Evolutionary conservation across 192 early-diverging fungal species (phyloP).

Genomic region (Podila epigama): DNA sequence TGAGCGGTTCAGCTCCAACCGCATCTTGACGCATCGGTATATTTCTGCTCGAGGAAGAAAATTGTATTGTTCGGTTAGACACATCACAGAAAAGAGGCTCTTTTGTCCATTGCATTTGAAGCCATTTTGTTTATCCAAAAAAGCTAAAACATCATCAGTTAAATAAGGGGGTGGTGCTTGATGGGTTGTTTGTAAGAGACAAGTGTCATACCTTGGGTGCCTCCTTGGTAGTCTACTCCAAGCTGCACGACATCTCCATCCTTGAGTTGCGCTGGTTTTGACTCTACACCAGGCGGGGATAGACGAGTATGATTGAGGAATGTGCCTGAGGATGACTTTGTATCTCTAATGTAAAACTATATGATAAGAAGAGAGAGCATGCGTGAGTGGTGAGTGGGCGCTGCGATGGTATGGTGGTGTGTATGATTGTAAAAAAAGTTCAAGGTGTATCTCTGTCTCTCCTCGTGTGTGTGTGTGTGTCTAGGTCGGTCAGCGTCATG

Average conservation of each 20-base stretch:
- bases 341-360: conserved; percentile 93
- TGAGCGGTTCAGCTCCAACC: conserved; percentile 76
- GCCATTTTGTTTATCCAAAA: too few relatives aligned
- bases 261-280: conserved; percentile 78
- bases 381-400: not conserved
- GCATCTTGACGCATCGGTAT: conserved; percentile 93
- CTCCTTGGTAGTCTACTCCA: conserved; percentile 96
- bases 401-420: too few relatives aligned
- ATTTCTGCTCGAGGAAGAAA: conserved; percentile 66
- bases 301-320: conserved; percentile 97
- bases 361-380: not conserved
- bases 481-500: too few relatives aligned
- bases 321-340: conserved; percentile 96
- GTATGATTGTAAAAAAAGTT: too few relatives aligned
- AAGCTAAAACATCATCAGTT: too few relatives aligned
- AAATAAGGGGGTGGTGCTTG: not conserved
- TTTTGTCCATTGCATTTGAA: too few relatives aligned
- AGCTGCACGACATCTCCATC: conserved; percentile 96
- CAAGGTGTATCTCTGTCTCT: too few relatives aligned
- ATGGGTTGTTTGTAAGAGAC: not conserved
- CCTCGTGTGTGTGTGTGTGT: too few relatives aligned
- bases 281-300: conserved; percentile 86
- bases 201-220: conserved; percentile 69
- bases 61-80: not conserved
- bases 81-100: not conserved